These are phyloP conservation scores for Botryococcus braunii DNA, from an alignment of 163 green algal genomes.

Conservation along the genomic window DNA sequence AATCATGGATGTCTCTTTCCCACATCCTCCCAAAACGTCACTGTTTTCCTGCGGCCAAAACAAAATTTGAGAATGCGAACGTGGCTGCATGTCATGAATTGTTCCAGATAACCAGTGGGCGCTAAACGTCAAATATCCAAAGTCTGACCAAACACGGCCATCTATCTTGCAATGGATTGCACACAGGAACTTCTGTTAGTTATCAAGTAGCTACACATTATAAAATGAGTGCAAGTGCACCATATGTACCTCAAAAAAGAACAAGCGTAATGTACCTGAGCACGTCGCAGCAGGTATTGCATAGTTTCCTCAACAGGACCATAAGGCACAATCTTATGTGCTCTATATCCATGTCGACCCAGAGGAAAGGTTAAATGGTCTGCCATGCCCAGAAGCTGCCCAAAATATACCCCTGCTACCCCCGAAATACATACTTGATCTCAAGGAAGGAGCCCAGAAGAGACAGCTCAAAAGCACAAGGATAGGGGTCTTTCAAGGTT, in stretches of 20 bases:
- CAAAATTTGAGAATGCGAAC: not conserved
- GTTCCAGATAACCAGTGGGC: not conserved
- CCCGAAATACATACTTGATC: no score
- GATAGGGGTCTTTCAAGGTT: no score
- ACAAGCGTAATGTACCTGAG: not conserved
- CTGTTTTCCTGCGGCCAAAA: conserved; percentile 65
- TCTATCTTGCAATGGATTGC: not conserved
- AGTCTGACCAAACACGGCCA: no score
- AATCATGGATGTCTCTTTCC: no score
- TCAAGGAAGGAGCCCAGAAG: no score
- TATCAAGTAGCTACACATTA: not conserved
- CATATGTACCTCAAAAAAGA: not conserved
- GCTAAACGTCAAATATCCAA: no score
- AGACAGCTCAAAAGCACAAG: no score
- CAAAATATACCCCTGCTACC: conserved; percentile 42
- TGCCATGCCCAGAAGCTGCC: conserved; percentile 84
- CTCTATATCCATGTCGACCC: conserved; percentile 48
- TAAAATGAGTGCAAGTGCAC: no score
- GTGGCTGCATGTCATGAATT: not conserved
- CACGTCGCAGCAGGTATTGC: conserved; percentile 70
- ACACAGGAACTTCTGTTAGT: not conserved
- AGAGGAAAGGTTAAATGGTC: conserved; percentile 82
- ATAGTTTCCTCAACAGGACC: conserved; percentile 64
- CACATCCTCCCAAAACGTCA: conserved; percentile 47
- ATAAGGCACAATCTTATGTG: conserved; percentile 74